These are phyloP conservation scores for Taphrina confusa DNA, from an alignment of 1,139 yeast species.

Conservation along the genomic window DNA sequence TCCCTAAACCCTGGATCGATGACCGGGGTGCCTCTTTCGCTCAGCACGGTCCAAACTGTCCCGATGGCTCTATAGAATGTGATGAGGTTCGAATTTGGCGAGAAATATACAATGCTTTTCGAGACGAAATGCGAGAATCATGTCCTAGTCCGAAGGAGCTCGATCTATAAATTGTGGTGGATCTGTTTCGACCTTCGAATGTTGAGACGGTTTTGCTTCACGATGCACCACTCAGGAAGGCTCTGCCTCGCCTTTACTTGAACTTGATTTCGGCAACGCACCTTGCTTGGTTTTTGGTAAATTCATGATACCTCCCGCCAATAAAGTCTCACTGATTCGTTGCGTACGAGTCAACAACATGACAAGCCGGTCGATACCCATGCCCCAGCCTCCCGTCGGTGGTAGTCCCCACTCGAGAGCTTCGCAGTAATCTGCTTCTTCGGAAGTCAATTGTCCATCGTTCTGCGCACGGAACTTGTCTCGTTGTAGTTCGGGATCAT, in stretches of 20 bases:
- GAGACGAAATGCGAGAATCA: constrained; percentile 16
- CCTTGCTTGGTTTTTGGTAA: neutral
- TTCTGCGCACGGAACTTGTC: constrained; percentile 63
- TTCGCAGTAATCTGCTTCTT: constrained; percentile 70
- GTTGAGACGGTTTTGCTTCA: too few relatives aligned
- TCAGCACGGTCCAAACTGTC: constrained; percentile 22
- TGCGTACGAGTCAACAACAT: constrained; percentile 69
- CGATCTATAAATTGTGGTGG: constrained; percentile 2
- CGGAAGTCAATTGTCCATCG: constrained; percentile 60
- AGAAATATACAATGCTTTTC: constrained; percentile 1
- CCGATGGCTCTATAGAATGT: constrained; percentile 2
- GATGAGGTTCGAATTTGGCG: constrained; percentile 14
- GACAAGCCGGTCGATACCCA: constrained; percentile 85
- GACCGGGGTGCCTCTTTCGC: constrained; percentile 19
- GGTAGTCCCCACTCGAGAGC: constrained; percentile 92
- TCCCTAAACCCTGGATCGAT: constrained; percentile 21
- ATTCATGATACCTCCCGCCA: constrained; percentile 79
- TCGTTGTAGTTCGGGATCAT: constrained; percentile 71
- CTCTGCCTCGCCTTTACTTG: too few relatives aligned
- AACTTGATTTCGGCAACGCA: too few relatives aligned
- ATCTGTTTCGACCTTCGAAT: too few relatives aligned
- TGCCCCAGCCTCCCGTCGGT: constrained; percentile 98
- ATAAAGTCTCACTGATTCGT: constrained; percentile 75
- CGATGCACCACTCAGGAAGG: too few relatives aligned
- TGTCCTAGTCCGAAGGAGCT: constrained; percentile 15